phyloP scores from a whole-genome alignment of 768 basidiomycete species.

The Termitomyces sp. region DNA sequence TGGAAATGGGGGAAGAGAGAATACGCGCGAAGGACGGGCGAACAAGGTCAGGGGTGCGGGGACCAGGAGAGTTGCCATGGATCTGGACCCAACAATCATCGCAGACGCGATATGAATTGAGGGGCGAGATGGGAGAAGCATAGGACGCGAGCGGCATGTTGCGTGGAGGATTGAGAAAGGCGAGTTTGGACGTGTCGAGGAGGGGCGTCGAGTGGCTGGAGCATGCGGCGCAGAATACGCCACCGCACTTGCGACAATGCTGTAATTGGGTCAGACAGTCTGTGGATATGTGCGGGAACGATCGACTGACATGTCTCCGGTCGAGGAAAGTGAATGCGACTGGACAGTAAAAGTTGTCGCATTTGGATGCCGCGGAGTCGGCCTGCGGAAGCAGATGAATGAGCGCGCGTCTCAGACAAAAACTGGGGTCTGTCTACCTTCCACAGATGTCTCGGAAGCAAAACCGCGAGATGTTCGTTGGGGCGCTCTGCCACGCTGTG shows the following conservation, averaged over 20 bases:
- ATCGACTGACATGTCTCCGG: slow-evolving; percentile 64
- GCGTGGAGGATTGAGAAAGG: slow-evolving; percentile 70
- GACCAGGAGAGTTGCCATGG: slow-evolving; percentile 49
- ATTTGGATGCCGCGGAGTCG: slow-evolving; percentile 55
- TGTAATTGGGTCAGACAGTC: slow-evolving; percentile 28
- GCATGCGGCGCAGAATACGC: slow-evolving; percentile 68
- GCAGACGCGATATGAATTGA: slow-evolving; percentile 62
- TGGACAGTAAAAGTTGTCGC: slow-evolving; percentile 75
- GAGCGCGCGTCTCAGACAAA: slow-evolving; percentile 6
- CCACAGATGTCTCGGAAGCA: slow-evolving; percentile 69
- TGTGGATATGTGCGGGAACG: neutral
- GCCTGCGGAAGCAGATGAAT: slow-evolving; percentile 37
- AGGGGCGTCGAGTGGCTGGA: slow-evolving; percentile 57
- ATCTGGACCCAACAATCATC: slow-evolving; percentile 77
- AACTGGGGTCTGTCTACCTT: slow-evolving; percentile 44
- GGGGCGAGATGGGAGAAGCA: slow-evolving; percentile 57
- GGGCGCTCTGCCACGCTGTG: slow-evolving; percentile 28
- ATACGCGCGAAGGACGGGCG: slow-evolving; percentile 32
- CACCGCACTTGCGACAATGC: slow-evolving; percentile 87
- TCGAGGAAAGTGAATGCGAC: slow-evolving; percentile 64
- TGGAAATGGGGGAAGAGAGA: slow-evolving; percentile 36
- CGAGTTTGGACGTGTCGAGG: slow-evolving; percentile 68
- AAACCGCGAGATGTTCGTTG: slow-evolving; percentile 78
- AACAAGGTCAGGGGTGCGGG: slow-evolving; percentile 33
- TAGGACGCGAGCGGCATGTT: slow-evolving; percentile 56